Conservation (phyloP, 371 early-diverging fungal genomes). For the Choanephora cucurbitarum region DNA sequence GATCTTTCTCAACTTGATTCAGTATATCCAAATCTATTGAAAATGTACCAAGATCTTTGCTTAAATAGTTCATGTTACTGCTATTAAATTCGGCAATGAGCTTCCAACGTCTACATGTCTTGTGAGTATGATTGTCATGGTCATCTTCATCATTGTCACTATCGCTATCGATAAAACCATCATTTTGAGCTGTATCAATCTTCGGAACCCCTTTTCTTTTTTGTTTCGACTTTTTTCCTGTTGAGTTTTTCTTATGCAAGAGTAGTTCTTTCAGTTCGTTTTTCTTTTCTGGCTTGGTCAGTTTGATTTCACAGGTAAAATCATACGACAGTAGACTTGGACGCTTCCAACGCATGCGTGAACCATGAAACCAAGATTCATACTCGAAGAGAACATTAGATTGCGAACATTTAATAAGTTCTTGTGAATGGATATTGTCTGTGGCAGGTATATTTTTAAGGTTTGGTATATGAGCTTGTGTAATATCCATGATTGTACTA, state of each 20-base stretch:
- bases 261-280: not conserved
- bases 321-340: conserved; percentile 45
- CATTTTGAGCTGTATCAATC: not conserved
- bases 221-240: conserved; percentile 2
- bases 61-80: conserved; percentile 36
- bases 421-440: conserved; percentile 15
- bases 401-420: conserved; percentile 33
- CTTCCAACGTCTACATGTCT: conserved; percentile 26
- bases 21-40: conserved; percentile 32
- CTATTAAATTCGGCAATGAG: conserved; percentile 44
- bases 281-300: conserved; percentile 18
- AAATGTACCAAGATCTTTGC: conserved; percentile 30
- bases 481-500: conserved; percentile 7
- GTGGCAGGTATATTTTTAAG: conserved; percentile 3
- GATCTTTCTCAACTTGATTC: conserved; percentile 27
- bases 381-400: conserved; percentile 45
- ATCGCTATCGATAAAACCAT: conserved; percentile 27
- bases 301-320: conserved; percentile 40
- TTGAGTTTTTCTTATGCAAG: not conserved
- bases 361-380: conserved; percentile 33
- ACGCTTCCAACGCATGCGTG: conserved; percentile 41
- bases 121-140: conserved; percentile 27
- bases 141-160: conserved; percentile 31
- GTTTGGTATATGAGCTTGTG: conserved; percentile 8
- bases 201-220: not conserved